phyloP scores from a whole-genome alignment of 129 eudicot species.

The Logfia minima region DNA sequence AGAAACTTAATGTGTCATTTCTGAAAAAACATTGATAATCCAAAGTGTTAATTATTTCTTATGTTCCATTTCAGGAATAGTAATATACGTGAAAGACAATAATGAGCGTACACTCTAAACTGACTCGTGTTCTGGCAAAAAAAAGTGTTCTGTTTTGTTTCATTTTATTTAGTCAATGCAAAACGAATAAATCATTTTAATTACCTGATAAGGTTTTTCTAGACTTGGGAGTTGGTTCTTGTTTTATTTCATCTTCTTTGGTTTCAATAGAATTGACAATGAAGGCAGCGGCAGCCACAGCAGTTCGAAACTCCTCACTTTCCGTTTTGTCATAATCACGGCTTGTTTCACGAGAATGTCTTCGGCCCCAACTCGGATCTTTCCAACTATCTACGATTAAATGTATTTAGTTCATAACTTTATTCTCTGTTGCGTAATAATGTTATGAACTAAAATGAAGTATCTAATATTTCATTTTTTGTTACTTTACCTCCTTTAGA shows the following conservation, averaged over 20 bases:
- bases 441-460: not conserved
- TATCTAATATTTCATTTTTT: not conserved
- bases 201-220: conserved; percentile 44
- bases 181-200: too few relatives aligned
- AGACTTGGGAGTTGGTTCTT: conserved; percentile 23
- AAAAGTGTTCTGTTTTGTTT: too few relatives aligned
- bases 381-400: conserved; percentile 43
- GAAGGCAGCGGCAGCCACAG: conserved; percentile 81
- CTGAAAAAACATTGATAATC: too few relatives aligned
- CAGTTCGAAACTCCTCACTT: conserved; percentile 51
- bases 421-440: not conserved
- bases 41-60: too few relatives aligned
- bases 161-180: not conserved
- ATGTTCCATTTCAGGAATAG: too few relatives aligned
- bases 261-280: conserved; percentile 53
- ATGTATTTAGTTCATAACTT: not conserved
- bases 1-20: too few relatives aligned
- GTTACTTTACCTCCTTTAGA: conserved; percentile 49
- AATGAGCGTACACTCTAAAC: too few relatives aligned
- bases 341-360: conserved; percentile 54
- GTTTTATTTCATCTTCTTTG: conserved; percentile 31
- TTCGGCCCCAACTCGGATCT: conserved; percentile 45
- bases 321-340: conserved; percentile 32
- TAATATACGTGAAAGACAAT: too few relatives aligned
- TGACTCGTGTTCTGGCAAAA: too few relatives aligned